A percentile compares a stretch with the other conserved stretches of the same genome.
Evolutionary conservation across 2,329 filamentous ascomycete species (phyloP).

Genomic region (Blumeria hordei): DNA sequence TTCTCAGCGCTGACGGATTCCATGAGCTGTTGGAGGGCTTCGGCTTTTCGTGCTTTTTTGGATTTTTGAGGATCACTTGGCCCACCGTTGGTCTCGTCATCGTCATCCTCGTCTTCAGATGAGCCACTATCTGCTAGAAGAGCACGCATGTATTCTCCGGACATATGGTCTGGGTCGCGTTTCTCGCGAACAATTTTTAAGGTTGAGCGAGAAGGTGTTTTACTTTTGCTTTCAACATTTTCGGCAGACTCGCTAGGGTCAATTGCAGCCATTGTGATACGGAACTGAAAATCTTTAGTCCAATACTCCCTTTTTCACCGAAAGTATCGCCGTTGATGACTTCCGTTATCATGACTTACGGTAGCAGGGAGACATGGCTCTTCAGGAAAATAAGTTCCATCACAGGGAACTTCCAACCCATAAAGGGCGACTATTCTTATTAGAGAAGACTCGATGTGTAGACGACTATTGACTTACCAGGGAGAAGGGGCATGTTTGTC

Average conservation of each 20-base stretch:
- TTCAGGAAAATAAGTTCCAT: constrained; percentile 60
- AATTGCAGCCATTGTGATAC: constrained; percentile 95
- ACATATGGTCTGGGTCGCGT: constrained; percentile 35
- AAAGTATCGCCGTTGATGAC: not conserved
- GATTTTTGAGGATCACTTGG: constrained; percentile 79
- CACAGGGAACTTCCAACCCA: constrained; percentile 72
- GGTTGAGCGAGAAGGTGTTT: constrained; percentile 50
- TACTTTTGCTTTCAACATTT: constrained; percentile 33
- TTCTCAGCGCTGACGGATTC: constrained; percentile 36
- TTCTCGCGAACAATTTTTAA: constrained; percentile 70
- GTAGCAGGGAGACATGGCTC: constrained; percentile 58
- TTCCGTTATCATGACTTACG: constrained; percentile 28
- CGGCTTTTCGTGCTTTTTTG: constrained; percentile 63
- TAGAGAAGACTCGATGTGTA: constrained; percentile 15
- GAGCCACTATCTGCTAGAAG: constrained; percentile 23
- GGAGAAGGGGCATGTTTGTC: constrained; percentile 24
- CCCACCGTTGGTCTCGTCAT: constrained; percentile 62
- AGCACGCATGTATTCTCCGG: constrained; percentile 37
- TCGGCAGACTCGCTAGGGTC: constrained; percentile 62
- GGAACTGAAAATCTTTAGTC: constrained; percentile 35
- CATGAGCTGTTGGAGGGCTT: constrained; percentile 54
- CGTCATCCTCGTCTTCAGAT: constrained; percentile 27
- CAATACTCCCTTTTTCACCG: not conserved
- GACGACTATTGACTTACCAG: constrained; percentile 13
- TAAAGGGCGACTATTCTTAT: constrained; percentile 46